Evolutionary conservation across 129 eudicot genomes (phyloP).

Genomic region (Solidago caesia): DNA sequence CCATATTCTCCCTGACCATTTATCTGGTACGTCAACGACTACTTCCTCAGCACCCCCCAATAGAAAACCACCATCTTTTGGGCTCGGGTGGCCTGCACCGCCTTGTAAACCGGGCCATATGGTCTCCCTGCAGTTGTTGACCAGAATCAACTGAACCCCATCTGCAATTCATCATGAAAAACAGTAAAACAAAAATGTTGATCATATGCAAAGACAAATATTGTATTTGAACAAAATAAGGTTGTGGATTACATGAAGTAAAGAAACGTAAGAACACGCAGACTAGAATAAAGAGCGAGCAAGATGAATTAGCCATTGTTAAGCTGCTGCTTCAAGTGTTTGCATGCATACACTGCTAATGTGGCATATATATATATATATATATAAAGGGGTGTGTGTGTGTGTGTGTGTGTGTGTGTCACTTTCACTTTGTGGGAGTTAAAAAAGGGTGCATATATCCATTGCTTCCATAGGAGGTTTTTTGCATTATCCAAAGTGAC

Average conservation of each 20-base stretch:
- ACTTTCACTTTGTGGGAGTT: slow-evolving; percentile 38
- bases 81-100: slow-evolving; percentile 68
- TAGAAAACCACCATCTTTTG: slow-evolving; percentile 68
- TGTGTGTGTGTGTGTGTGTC: slow-evolving; percentile 26
- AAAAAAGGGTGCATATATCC: slow-evolving; percentile 48
- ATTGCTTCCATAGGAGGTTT: slow-evolving; percentile 53
- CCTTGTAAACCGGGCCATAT: slow-evolving; percentile 87
- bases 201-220: not conserved
- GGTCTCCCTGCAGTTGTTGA: slow-evolving; percentile 69
- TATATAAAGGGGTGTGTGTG: slow-evolving; percentile 21
- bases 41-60: slow-evolving; percentile 59
- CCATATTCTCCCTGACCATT: slow-evolving; percentile 97
- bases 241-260: slow-evolving; percentile 33
- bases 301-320: slow-evolving; percentile 34
- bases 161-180: slow-evolving; percentile 43
- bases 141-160: slow-evolving; percentile 71
- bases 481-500: slow-evolving; percentile 38
- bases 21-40: slow-evolving; percentile 64
- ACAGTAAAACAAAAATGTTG: not conserved
- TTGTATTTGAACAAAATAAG: slow-evolving; percentile 5
- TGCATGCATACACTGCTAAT: not conserved
- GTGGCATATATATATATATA: not conserved
- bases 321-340: not conserved
- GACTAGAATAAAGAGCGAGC: slow-evolving; percentile 18
- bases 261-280: slow-evolving; percentile 36